Evolutionary conservation across 495 filamentous ascomycete species (phyloP).

Genomic region (Platismatia glauca): DNA sequence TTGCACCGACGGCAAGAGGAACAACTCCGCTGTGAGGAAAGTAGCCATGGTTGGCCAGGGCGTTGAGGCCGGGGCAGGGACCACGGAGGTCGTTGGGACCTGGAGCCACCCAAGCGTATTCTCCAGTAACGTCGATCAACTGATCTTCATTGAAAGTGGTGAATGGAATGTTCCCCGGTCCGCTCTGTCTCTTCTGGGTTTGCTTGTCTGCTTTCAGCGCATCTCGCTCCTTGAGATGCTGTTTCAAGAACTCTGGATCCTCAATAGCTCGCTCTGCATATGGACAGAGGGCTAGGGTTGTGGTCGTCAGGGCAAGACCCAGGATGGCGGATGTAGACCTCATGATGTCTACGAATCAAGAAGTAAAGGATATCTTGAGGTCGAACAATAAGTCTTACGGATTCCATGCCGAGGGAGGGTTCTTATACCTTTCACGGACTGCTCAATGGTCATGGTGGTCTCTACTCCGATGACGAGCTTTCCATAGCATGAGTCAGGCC

Average conservation of each 20-base stretch:
- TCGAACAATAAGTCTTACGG: background rate
- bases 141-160: constrained; percentile 23
- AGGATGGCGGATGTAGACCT: constrained; percentile 5
- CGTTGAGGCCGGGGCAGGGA: constrained; percentile 44
- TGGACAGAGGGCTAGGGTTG: constrained; percentile 8
- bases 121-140: constrained; percentile 22
- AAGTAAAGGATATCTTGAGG: background rate
- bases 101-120: constrained; percentile 25
- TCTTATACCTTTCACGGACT: background rate
- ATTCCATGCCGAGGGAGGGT: background rate
- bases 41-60: constrained; percentile 45
- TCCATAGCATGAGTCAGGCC: background rate
- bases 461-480: background rate
- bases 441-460: background rate
- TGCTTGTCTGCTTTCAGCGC: background rate
- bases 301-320: background rate
- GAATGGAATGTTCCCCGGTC: too few species aligned
- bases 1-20: constrained; percentile 7
- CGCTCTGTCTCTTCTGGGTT: constrained; percentile 17
- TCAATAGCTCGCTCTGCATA: constrained; percentile 13
- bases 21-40: constrained; percentile 38
- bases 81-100: constrained; percentile 28
- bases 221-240: background rate
- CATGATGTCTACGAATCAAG: constrained; percentile 1
- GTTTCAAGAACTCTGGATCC: constrained; percentile 8